Percentiles rank a stretch among this genome's conserved stretches.
Conservation (phyloP, 768 basidiomycete genomes). For the Lactarius quietus region DNA sequence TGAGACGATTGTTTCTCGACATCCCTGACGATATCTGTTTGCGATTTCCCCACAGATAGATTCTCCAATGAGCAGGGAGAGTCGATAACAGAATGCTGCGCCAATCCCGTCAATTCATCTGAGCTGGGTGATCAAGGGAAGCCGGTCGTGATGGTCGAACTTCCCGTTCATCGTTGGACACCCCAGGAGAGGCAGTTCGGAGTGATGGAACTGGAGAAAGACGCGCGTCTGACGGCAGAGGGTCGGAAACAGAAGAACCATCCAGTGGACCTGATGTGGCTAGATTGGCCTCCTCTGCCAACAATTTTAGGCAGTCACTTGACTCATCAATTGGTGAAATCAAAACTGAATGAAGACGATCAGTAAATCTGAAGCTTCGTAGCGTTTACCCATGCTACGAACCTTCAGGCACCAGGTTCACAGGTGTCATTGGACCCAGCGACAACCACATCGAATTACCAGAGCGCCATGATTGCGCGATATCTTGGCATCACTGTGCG, state of each 20-base stretch:
- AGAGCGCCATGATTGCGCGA: constrained; percentile 17
- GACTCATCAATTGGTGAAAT: not conserved
- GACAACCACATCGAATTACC: constrained; percentile 2
- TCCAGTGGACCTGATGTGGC: not conserved
- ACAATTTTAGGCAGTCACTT: not conserved
- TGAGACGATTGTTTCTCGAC: not conserved
- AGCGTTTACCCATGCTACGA: not conserved
- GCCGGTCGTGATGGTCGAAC: not conserved
- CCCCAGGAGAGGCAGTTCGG: not conserved
- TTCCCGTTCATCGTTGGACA: not conserved
- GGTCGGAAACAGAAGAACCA: not conserved
- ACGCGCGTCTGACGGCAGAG: not conserved
- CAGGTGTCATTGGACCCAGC: not conserved
- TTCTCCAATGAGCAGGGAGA: not conserved
- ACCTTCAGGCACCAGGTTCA: constrained; percentile 9
- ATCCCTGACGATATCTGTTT: not conserved
- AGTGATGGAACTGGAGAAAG: not conserved
- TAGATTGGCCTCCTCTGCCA: not conserved
- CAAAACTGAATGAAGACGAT: not conserved
- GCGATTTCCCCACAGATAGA: not conserved
- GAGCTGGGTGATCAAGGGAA: not conserved
- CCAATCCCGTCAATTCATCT: not conserved
- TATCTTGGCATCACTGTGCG: constrained; percentile 18
- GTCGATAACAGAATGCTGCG: not conserved
- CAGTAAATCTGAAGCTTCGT: not conserved